A percentile compares a stretch with the other conserved stretches of the same genome.
phyloP scores from a whole-genome alignment of 148 eudicot genomes.

The Beta vulgaris region DNA sequence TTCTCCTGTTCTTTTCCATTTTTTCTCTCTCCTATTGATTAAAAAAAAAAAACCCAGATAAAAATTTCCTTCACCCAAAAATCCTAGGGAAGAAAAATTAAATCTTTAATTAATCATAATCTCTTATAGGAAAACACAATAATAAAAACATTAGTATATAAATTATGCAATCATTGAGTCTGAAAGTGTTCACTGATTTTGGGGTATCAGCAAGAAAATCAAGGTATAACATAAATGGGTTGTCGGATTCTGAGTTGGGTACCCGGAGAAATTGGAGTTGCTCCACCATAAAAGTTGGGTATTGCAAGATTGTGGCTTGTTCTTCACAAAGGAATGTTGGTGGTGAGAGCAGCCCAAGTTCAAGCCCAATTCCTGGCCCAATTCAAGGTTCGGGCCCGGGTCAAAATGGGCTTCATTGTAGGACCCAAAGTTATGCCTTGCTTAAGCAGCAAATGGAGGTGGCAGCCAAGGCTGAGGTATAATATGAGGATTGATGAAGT shows the following conservation, averaged over 20 bases:
- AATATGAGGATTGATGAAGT: background rate
- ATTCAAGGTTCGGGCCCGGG: slow-evolving; percentile 21
- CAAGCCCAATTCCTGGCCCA: slow-evolving; percentile 33
- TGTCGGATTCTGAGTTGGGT: slow-evolving; percentile 28
- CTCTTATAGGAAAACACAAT: background rate
- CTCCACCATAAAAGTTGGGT: slow-evolving; percentile 23
- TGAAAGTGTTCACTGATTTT: slow-evolving; percentile 48
- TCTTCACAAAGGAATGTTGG: slow-evolving; percentile 41
- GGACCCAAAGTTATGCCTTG: slow-evolving; percentile 77
- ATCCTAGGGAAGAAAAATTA: background rate
- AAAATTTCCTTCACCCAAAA: background rate
- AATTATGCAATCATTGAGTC: slow-evolving; percentile 62
- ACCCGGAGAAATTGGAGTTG: slow-evolving; percentile 24
- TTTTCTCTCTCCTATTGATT: background rate
- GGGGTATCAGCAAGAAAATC: slow-evolving; percentile 27
- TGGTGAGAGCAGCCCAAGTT: slow-evolving; percentile 47
- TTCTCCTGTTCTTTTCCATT: background rate
- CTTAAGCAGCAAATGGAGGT: slow-evolving; percentile 94
- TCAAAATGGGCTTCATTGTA: slow-evolving; percentile 37
- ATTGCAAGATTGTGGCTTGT: slow-evolving; percentile 53
- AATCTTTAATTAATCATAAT: background rate
- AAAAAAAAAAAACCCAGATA: background rate
- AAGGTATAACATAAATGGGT: slow-evolving; percentile 21
- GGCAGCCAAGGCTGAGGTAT: slow-evolving; percentile 90
- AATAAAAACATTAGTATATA: no score